These are phyloP conservation scores for Phytophthora capsici DNA, from an alignment of 352 stramenopile genomes.

Conservation along the genomic window DNA sequence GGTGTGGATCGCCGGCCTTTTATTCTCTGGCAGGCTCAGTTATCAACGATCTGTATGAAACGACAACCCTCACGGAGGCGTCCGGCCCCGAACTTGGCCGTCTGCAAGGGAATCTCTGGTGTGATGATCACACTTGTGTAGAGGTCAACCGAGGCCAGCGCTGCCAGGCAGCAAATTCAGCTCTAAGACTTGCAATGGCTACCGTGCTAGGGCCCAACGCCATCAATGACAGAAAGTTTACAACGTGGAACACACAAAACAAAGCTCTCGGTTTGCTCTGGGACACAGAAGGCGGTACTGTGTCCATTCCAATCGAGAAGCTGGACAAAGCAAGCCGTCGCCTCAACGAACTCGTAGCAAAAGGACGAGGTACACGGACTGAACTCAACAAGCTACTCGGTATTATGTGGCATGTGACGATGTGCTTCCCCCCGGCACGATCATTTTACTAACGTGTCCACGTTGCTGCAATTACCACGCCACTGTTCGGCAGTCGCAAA, in stretches of 20 bases:
- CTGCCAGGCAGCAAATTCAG: slow-evolving; percentile 1
- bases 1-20: slow-evolving; percentile 29
- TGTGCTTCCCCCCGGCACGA: too few relatives aligned
- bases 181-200: slow-evolving; percentile 12
- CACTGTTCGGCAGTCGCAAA: too few relatives aligned
- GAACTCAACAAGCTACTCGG: too few relatives aligned
- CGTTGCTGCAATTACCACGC: too few relatives aligned
- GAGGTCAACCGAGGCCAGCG: slow-evolving; percentile 13
- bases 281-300: slow-evolving; percentile 5
- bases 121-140: slow-evolving; percentile 28
- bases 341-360: too few relatives aligned
- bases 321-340: neutral
- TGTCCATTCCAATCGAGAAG: slow-evolving; percentile 19
- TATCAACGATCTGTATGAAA: slow-evolving; percentile 24
- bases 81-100: neutral
- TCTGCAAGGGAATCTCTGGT: slow-evolving; percentile 19
- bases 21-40: slow-evolving; percentile 16
- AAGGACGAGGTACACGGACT: too few relatives aligned
- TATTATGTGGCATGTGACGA: too few relatives aligned
- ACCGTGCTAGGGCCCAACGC: slow-evolving; percentile 8
- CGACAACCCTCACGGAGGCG: neutral
- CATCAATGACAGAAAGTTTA: slow-evolving; percentile 28
- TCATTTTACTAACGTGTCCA: too few relatives aligned
- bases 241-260: neutral
- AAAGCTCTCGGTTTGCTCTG: slow-evolving; percentile 15